phyloP scores from a whole-genome alignment of 106 monocot species.

The Phalaenopsis equestris region DNA sequence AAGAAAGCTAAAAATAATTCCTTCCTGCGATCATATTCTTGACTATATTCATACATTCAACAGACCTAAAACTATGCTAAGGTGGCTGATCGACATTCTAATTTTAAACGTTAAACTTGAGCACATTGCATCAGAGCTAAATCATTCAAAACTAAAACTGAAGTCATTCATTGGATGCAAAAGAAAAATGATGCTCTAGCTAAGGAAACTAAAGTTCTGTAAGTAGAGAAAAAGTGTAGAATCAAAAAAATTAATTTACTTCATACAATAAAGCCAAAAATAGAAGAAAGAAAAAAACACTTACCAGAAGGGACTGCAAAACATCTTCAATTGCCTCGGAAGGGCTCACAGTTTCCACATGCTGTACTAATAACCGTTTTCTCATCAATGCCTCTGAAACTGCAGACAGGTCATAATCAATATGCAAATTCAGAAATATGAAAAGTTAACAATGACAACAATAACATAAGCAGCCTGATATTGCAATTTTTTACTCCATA shows the following conservation, averaged over 20 bases:
- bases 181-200: background rate
- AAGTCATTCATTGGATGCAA: conserved; percentile 2
- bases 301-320: conserved; percentile 49
- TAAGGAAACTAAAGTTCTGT: background rate
- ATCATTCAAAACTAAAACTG: background rate
- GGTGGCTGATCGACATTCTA: background rate
- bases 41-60: background rate
- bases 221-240: background rate
- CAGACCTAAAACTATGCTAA: background rate
- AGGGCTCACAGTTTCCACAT: conserved; percentile 47
- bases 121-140: background rate
- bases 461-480: background rate
- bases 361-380: conserved; percentile 55
- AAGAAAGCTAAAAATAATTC: background rate
- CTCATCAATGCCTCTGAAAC: conserved; percentile 17
- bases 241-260: background rate
- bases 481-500: background rate
- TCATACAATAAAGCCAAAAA: background rate
- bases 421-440: background rate
- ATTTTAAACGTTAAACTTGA: background rate
- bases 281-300: background rate
- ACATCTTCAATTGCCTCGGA: conserved; percentile 39
- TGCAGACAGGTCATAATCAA: conserved; percentile 10
- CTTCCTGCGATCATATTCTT: background rate
- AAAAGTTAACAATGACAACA: background rate